Conservation (phyloP, 345 rosid species). For the Citrus australasica region DNA sequence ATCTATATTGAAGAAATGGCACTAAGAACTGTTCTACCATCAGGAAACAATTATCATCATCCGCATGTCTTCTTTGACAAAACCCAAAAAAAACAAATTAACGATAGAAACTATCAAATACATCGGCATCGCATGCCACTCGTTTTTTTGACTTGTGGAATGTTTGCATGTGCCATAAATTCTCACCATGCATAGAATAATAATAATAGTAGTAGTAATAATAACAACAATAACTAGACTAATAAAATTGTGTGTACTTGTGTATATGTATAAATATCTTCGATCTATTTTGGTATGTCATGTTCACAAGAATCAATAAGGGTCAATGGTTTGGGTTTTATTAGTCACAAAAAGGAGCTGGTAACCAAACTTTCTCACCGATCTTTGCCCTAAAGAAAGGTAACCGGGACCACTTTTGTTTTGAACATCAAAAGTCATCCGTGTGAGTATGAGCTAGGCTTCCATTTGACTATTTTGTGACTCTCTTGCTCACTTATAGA, state of each 20-base stretch:
- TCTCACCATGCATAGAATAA: neutral
- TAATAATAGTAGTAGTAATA: no score
- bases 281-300: no score
- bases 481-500: neutral
- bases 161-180: conserved; percentile 6
- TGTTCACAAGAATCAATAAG: neutral
- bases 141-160: conserved; percentile 10
- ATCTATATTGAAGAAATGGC: no score
- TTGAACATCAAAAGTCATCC: conserved; percentile 33
- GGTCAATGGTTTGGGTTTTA: conserved; percentile 12
- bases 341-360: conserved; percentile 48
- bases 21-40: no score
- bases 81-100: neutral
- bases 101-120: neutral
- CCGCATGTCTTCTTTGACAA: conserved; percentile 11
- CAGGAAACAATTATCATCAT: neutral
- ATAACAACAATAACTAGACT: no score
- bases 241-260: no score
- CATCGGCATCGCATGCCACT: neutral
- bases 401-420: conserved; percentile 16
- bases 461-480: conserved; percentile 35
- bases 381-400: conserved; percentile 11
- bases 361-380: conserved; percentile 48
- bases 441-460: conserved; percentile 18
- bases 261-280: no score